Base-by-base conservation (phyloP, 148 eudicot species). In the Dysphania ambrosioides region DNA sequence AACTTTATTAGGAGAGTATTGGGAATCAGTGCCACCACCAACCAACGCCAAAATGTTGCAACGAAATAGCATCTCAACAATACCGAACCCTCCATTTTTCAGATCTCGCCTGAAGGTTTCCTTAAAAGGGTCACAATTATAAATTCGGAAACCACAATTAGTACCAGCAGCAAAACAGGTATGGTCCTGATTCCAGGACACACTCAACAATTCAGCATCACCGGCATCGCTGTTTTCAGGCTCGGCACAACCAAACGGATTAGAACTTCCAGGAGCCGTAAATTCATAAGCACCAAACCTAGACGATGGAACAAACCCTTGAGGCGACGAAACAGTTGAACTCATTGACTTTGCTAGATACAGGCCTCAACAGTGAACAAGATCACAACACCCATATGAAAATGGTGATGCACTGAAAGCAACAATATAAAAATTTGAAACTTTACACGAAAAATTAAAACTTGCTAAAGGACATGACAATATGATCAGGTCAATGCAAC, bases 151-250 rank as follows among this genome's bases (percentile, higher is more conserved):
- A 72, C 99, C 99, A 64, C 80, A 86, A 75, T 82, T 88, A 19
- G 99, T 95, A 36, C 93, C 99, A 18, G 89, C 96, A 34, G 99
- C 91, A 68, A 95, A 95, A 79, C 99, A 95, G 68, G 92, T 86
- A 77, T 83, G 86, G 83, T 95, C 99, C 85, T 95, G 99, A 85
- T 95, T 95, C 99, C 99, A 95, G 0, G 92, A 87, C 35, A 87
- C 87, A 71, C 84, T 87, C 44, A 90, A 79, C 81, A 95, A 82
- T 72, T 92, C 97, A 1, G 88, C 75, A 66, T 84, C 92, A 72
- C 83, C 93, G 66, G 72, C 76, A 70, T 86, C 89, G 78, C 72
- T 83, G 30, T 72, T 75, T n/a, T 85, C 82, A 60, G 79, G 71
- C 72, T 85, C 88, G 59, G 84, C 66, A 42, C 51, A 78, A 79